These are phyloP conservation scores for Boletus rubropictus DNA, from an alignment of 768 basidiomycete genomes.

Conservation along the genomic window DNA sequence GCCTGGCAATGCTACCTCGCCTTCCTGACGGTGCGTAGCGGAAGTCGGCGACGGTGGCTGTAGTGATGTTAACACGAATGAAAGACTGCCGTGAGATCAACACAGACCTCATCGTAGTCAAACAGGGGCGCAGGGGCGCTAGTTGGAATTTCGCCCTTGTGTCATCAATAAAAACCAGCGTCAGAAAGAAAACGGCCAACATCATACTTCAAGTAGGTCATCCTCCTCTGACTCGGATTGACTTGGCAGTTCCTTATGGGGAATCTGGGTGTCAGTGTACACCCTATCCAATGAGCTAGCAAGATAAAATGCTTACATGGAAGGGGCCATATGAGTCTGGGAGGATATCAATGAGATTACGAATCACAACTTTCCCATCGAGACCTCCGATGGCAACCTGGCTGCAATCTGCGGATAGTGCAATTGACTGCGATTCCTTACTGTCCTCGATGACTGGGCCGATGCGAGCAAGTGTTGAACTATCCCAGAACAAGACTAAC, in stretches of 20 bases:
- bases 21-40: neutral
- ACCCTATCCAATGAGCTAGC: neutral
- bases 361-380: neutral
- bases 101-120: neutral
- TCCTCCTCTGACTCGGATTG: neutral
- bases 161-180: neutral
- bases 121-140: too few species aligned
- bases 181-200: neutral
- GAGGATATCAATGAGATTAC: neutral
- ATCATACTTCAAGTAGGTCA: neutral
- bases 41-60: neutral
- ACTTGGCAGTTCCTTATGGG: neutral
- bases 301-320: neutral
- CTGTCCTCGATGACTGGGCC: neutral
- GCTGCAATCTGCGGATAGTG: neutral
- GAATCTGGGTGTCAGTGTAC: neutral
- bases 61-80: neutral
- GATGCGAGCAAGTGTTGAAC: neutral
- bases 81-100: neutral
- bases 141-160: neutral
- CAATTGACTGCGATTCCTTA: neutral
- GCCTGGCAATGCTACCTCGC: neutral
- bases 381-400: neutral
- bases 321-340: neutral
- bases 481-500: neutral